Evolutionary conservation across 768 basidiomycete species (phyloP).

Genomic region (Obba rivulosa): DNA sequence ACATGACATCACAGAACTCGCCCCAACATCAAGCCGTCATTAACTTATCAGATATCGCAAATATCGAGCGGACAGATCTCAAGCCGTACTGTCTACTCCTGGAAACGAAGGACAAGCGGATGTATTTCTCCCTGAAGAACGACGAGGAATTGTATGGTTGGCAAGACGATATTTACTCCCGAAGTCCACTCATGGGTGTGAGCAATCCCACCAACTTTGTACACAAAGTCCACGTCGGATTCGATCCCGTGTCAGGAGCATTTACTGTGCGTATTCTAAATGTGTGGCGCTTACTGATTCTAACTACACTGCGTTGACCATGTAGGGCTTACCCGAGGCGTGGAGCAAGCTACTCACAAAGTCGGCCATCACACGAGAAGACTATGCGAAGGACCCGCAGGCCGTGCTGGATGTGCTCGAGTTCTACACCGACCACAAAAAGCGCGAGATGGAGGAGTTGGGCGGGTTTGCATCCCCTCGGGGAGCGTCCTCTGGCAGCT

Average conservation of each 20-base stretch:
- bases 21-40: slow-evolving; percentile 52
- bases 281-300: not conserved
- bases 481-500: slow-evolving; percentile 16
- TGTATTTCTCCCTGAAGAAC: slow-evolving; percentile 77
- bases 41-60: slow-evolving; percentile 69
- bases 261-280: slow-evolving; percentile 71
- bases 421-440: slow-evolving; percentile 97
- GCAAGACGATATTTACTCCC: slow-evolving; percentile 94
- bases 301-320: not conserved
- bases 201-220: slow-evolving; percentile 96
- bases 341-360: slow-evolving; percentile 97
- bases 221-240: slow-evolving; percentile 97
- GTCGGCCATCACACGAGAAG: slow-evolving; percentile 95
- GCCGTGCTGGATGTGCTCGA: slow-evolving; percentile 97
- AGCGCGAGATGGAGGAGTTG: slow-evolving; percentile 80
- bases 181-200: slow-evolving; percentile 90
- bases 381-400: slow-evolving; percentile 95
- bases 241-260: slow-evolving; percentile 88
- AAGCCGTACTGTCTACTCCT: slow-evolving; percentile 92
- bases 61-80: slow-evolving; percentile 87
- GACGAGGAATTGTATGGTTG: slow-evolving; percentile 98
- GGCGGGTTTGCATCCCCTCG: slow-evolving; percentile 31
- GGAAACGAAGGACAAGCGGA: slow-evolving; percentile 80
- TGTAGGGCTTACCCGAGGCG: slow-evolving; percentile 91
- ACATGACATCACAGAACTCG: slow-evolving; percentile 33